phyloP scores from a whole-genome alignment of 768 basidiomycete genomes.

The Mycena rebaudengoi region DNA sequence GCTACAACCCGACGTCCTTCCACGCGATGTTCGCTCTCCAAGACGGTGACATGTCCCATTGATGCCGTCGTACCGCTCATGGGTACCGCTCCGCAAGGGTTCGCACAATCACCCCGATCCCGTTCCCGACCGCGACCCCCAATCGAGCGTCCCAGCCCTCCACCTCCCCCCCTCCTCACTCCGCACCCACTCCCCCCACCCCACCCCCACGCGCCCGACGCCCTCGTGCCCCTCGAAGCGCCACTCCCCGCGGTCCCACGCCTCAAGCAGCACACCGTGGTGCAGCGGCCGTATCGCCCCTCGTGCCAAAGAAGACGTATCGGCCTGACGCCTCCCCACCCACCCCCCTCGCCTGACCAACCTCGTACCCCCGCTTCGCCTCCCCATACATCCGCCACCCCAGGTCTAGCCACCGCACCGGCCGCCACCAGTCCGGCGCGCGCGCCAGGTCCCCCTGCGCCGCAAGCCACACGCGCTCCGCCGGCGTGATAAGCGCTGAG shows the following conservation, averaged over 20 bases:
- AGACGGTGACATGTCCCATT: too few relatives aligned
- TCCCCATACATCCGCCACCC: conserved; percentile 1
- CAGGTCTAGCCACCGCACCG: conserved; percentile 9
- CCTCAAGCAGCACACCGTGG: background rate
- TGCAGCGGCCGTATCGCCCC: conserved; percentile 9
- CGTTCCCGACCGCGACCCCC: too few relatives aligned
- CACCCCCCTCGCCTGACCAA: background rate
- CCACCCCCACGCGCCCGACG: conserved; percentile 1
- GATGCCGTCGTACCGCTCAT: too few relatives aligned
- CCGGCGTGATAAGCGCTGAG: too few relatives aligned
- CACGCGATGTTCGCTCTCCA: too few relatives aligned
- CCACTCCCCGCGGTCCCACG: conserved; percentile 23
- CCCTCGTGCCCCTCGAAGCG: conserved; percentile 6
- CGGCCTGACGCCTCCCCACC: background rate
- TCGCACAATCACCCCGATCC: too few relatives aligned
- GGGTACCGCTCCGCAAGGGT: too few relatives aligned
- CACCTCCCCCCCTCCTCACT: conserved; percentile 12
- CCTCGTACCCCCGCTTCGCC: background rate
- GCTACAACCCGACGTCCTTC: too few relatives aligned
- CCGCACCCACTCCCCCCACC: conserved; percentile 10
- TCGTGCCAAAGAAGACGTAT: too few relatives aligned
- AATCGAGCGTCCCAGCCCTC: too few relatives aligned
- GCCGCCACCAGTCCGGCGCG: conserved; percentile 12
- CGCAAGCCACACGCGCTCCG: conserved; percentile 15
- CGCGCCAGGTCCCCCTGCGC: conserved; percentile 12